These are phyloP conservation scores for Cardiosporidium cionae DNA, from an alignment of 169 alveolate species.

Conservation along the genomic window DNA sequence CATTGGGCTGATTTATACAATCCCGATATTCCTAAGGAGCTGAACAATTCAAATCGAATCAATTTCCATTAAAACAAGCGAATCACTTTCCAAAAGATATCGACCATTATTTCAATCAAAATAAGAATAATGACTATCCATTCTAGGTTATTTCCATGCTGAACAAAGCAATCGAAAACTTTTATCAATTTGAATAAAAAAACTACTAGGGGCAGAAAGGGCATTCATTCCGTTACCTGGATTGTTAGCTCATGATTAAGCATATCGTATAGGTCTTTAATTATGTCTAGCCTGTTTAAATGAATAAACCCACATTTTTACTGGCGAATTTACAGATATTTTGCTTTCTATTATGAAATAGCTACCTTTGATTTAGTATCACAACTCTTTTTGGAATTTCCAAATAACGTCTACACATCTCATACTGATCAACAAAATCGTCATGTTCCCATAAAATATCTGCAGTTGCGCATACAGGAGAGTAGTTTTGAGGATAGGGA, in stretches of 20 bases:
- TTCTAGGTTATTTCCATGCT: conserved; percentile 71
- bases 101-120: conserved; percentile 62
- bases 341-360: background rate
- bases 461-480: too few species aligned
- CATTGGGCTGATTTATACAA: too few species aligned
- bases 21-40: too few species aligned
- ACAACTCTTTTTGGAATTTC: conserved; percentile 72
- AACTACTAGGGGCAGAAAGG: too few species aligned
- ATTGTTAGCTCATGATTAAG: conserved; percentile 60
- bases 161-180: conserved; percentile 3
- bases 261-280: conserved; percentile 71
- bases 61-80: background rate
- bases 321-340: background rate
- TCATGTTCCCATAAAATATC: conserved; percentile 74
- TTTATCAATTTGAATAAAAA: too few species aligned
- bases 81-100: conserved; percentile 66
- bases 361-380: conserved; percentile 60
- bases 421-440: conserved; percentile 63
- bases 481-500: too few species aligned
- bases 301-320: too few species aligned
- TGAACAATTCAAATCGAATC: background rate
- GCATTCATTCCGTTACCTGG: conserved; percentile 26
- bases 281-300: conserved; percentile 53
- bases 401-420: conserved; percentile 53
- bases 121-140: conserved; percentile 68